Conservation (phyloP, 345 rosid genomes). For the Raphanus sativus region DNA sequence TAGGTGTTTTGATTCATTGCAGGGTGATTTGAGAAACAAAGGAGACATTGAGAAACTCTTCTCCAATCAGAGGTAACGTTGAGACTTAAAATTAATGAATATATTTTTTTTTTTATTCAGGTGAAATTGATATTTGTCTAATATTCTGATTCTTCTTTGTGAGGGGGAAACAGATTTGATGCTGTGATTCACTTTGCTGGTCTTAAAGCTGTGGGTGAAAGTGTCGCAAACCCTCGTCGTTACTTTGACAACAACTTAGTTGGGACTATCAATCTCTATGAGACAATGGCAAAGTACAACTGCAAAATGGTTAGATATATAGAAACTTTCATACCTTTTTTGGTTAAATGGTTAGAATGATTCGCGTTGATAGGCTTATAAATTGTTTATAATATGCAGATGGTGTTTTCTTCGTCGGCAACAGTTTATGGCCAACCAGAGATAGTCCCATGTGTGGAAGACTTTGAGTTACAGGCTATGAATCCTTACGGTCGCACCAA, state of each 20-base stretch:
- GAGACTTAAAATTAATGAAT: neutral
- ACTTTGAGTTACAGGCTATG: slow-evolving; percentile 71
- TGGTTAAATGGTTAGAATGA: neutral
- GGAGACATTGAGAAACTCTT: slow-evolving; percentile 86
- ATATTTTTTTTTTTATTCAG: neutral
- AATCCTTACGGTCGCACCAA: slow-evolving; percentile 94
- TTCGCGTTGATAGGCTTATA: neutral
- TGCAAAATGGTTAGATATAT: slow-evolving; percentile 64
- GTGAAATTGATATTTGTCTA: neutral
- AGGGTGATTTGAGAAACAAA: slow-evolving; percentile 91
- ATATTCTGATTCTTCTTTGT: slow-evolving; percentile 11
- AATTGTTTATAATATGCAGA: slow-evolving; percentile 37
- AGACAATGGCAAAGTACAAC: slow-evolving; percentile 67
- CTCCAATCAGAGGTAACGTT: slow-evolving; percentile 56
- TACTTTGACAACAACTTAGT: slow-evolving; percentile 78
- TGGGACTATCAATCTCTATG: slow-evolving; percentile 73
- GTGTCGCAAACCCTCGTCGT: slow-evolving; percentile 72
- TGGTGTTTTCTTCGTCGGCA: slow-evolving; percentile 97
- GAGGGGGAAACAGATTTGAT: slow-evolving; percentile 57
- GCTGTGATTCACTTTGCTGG: slow-evolving; percentile 98
- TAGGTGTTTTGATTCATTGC: slow-evolving; percentile 30
- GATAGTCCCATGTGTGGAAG: slow-evolving; percentile 78
- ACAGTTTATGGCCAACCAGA: slow-evolving; percentile 97
- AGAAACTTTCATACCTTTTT: neutral
- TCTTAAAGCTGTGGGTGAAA: slow-evolving; percentile 90